Evolutionary conservation across 2,329 filamentous ascomycete genomes (phyloP).

Genomic region (Arthrinium phaeospermum): DNA sequence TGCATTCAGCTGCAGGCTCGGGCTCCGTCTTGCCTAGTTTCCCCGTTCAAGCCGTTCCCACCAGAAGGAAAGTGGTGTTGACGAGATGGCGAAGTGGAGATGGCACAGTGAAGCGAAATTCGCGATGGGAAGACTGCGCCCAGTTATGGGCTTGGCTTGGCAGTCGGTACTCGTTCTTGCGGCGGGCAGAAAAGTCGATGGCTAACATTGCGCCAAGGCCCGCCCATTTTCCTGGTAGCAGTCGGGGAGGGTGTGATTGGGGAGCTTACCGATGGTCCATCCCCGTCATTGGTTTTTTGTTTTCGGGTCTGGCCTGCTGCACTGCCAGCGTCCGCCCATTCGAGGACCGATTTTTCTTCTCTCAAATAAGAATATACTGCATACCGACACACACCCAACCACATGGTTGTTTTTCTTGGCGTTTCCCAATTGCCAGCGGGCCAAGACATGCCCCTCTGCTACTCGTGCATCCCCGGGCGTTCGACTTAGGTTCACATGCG

Average conservation of each 20-base stretch:
- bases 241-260: not conserved
- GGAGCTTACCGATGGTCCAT: not conserved
- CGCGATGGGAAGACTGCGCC: constrained; percentile 7
- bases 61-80: constrained; percentile 1
- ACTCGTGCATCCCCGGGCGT: constrained; percentile 2
- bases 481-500: constrained; percentile 5
- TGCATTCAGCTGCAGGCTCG: not conserved
- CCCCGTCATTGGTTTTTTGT: not conserved
- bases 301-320: not conserved
- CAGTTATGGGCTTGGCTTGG: not conserved
- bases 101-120: constrained; percentile 2
- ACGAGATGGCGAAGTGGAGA: not conserved
- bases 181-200: constrained; percentile 1
- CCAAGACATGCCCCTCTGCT: constrained; percentile 3
- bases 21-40: constrained; percentile 4
- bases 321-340: not conserved
- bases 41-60: constrained; percentile 12
- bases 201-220: constrained; percentile 10
- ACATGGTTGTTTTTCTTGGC: constrained; percentile 1
- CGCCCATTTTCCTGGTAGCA: not conserved
- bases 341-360: not conserved
- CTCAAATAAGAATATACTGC: not conserved
- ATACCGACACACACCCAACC: constrained; percentile 3
- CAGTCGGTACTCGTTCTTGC: not conserved
- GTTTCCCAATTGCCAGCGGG: not conserved